These are phyloP conservation scores for sunflower (Helianthus annuus) DNA, from an alignment of 129 eudicot species.

Conservation along the genomic window DNA sequence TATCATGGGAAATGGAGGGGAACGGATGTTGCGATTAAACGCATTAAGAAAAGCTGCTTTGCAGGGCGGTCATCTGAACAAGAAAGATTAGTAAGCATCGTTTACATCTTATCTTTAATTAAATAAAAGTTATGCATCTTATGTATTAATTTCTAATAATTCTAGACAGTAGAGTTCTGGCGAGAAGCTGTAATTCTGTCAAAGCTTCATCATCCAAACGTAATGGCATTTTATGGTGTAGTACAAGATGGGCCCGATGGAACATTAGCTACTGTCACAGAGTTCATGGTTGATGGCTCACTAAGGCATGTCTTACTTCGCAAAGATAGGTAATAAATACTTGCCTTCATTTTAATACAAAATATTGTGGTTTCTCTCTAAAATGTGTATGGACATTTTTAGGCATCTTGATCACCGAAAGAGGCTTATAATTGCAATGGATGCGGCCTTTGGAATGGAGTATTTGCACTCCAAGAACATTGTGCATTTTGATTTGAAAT, in stretches of 20 bases:
- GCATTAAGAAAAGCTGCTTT: constrained; percentile 25
- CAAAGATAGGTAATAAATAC: constrained; percentile 50
- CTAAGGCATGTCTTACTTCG: constrained; percentile 64
- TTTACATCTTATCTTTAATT: not conserved
- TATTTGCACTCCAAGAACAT: constrained; percentile 73
- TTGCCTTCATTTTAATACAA: not conserved
- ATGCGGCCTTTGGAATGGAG: constrained; percentile 83
- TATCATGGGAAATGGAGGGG: constrained; percentile 25
- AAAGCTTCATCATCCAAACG: constrained; percentile 78
- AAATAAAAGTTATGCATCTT: not conserved
- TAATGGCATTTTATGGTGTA: constrained; percentile 74
- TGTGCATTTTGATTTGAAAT: constrained; percentile 80
- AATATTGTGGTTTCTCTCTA: not conserved
- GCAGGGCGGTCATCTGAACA: constrained; percentile 10
- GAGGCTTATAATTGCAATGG: constrained; percentile 74
- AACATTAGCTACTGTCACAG: constrained; percentile 67
- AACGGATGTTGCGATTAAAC: constrained; percentile 22
- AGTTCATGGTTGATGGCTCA: constrained; percentile 76
- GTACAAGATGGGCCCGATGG: constrained; percentile 77
- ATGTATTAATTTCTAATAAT: not conserved
- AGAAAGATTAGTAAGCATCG: constrained; percentile 17
- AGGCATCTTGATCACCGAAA: constrained; percentile 58
- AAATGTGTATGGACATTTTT: not conserved
- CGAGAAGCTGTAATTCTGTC: constrained; percentile 68
- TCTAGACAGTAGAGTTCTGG: constrained; percentile 64